Evolutionary conservation across 2,329 filamentous ascomycete species (phyloP), one percentile per base, ranked within the genome.

Genomic region (Diaporthe aspalathi): DNA sequence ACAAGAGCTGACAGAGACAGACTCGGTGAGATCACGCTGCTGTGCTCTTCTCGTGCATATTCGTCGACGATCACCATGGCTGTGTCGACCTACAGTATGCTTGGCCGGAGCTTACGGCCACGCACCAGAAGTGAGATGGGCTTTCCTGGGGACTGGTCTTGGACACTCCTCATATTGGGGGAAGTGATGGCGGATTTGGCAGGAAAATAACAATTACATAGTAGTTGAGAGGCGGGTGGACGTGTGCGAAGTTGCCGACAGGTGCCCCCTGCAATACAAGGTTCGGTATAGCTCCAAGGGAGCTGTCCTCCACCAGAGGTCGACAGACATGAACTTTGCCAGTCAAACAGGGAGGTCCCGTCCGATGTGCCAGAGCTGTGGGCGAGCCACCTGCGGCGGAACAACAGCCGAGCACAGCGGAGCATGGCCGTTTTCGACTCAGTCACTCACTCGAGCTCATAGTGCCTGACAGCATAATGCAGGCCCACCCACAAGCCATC

Each of bases 241-340:
- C 17, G 35, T 68, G 45, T 43, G 68, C 67, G 32, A 65, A 65
- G 60, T 38, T 65, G 68, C 57, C 67, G 56, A 66, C 54, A 63
- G 68, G 38, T 57, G 53, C 65, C 60, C n/a, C 45, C 45, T 65
- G 45, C 45, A 50, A 50, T 57, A 53, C 38, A 43, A 56, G 49
- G 47, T 32, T 40, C n/a, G 45, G n/a, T 49, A 56, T 70, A 49
- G 29, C 43, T 67, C 32, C 60, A 45, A 24, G 47, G 52, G 32
- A 62, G 45, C 52, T 40, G 67, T 54, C 35, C 40, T 35, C 60
- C 60, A 45, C 67, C 53, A 49, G 38, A 50, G 60, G 60, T 65
- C 60, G 38, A 65, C 40, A 63, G 43, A 49, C 43, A 50, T 24
- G n/a, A 38, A 20, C 27, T 38, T 11, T 14, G 45, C 22, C 60